Evolutionary conservation across 345 rosid genomes (phyloP).

Genomic region (Eucalyptus tenuipes): DNA sequence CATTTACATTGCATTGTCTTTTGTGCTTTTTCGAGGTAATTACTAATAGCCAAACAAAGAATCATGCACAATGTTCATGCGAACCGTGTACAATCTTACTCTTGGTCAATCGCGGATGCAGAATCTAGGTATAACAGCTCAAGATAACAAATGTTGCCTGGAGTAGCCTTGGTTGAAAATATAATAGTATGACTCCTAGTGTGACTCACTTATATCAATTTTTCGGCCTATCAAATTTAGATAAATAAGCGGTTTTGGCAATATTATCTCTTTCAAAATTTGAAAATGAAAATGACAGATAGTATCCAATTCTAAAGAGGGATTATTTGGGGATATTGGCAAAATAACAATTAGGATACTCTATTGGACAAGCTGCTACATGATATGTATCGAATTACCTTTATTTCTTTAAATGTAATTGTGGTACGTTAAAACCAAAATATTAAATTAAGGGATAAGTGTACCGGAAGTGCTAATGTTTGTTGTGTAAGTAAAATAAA

Average conservation of each 20-base stretch:
- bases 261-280: neutral
- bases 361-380: neutral
- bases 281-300: neutral
- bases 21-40: neutral
- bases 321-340: neutral
- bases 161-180: neutral
- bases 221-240: neutral
- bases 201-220: neutral
- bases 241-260: neutral
- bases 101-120: neutral
- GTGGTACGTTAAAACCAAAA: neutral
- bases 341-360: neutral
- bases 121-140: neutral
- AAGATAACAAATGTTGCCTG: neutral
- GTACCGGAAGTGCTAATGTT: rapidly evolving
- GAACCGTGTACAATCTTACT: neutral
- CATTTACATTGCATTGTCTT: neutral
- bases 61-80: neutral
- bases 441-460: neutral
- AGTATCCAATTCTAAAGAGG: neutral
- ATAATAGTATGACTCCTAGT: neutral
- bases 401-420: neutral
- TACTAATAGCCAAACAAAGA: neutral
- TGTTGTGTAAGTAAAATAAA: no score
- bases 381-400: neutral